phyloP scores from a whole-genome alignment of 1,284 basidiomycete species.

The Ustilago xerochloae region DNA sequence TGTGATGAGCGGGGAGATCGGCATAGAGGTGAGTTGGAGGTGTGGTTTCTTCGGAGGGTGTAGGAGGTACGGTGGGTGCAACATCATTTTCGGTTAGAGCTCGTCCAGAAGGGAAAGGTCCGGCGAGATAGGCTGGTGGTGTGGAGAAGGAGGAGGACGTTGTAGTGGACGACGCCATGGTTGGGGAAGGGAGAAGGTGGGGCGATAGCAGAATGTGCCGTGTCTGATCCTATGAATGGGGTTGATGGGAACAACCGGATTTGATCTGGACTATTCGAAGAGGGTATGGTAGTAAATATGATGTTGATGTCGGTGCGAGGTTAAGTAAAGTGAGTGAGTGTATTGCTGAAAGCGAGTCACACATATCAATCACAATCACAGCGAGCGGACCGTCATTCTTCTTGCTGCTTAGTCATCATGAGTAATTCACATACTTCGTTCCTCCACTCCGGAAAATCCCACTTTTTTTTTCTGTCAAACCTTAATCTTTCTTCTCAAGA shows the following conservation, averaged over 20 bases:
- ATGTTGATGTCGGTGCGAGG: too few relatives aligned
- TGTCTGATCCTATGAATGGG: too few relatives aligned
- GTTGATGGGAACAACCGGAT: too few relatives aligned
- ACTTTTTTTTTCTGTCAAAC: conserved; percentile 6
- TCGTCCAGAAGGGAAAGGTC: conserved; percentile 42
- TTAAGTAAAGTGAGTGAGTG: too few relatives aligned
- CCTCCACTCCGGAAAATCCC: not conserved
- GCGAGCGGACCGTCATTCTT: too few relatives aligned
- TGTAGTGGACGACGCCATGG: conserved; percentile 5
- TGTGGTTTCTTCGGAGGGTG: conserved; percentile 16
- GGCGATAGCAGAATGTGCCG: too few relatives aligned
- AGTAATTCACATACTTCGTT: not conserved
- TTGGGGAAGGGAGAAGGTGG: not conserved
- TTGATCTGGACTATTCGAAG: too few relatives aligned
- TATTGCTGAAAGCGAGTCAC: too few relatives aligned
- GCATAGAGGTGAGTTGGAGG: conserved; percentile 71
- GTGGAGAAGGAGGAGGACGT: conserved; percentile 5
- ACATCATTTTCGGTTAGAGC: conserved; percentile 40
- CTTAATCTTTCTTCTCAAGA: conserved; percentile 8
- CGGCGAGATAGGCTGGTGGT: conserved; percentile 39
- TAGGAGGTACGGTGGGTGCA: conserved; percentile 28
- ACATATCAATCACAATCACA: too few relatives aligned
- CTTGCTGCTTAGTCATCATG: too few relatives aligned
- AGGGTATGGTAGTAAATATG: too few relatives aligned
- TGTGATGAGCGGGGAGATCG: conserved; percentile 76